A percentile compares a stretch with the other conserved stretches of the same genome.
Evolutionary conservation across 495 filamentous ascomycete species (phyloP).

Genomic region (Penicillium tannophilum): DNA sequence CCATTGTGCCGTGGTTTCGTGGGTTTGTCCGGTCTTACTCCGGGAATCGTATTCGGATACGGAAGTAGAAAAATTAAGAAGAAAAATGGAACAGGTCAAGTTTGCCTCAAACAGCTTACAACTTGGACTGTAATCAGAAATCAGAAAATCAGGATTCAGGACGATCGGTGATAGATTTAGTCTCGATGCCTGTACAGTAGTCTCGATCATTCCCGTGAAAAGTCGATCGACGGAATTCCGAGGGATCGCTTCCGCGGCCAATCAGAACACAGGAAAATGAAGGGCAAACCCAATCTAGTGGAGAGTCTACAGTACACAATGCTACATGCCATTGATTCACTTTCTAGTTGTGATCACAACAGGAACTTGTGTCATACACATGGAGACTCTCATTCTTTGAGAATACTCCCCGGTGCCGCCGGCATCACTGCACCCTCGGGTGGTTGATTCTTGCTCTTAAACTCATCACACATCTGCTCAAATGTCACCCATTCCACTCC

Average conservation of each 20-base stretch:
- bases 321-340: no score
- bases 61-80: no score
- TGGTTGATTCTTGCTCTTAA: constrained; percentile 68
- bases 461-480: constrained; percentile 68
- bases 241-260: neutral
- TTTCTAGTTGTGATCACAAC: no score
- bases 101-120: no score
- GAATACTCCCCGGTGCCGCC: constrained; percentile 30
- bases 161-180: neutral
- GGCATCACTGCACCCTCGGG: constrained; percentile 69
- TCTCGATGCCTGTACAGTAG: neutral
- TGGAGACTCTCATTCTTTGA: neutral
- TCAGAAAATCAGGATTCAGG: no score
- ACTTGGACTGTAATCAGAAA: no score
- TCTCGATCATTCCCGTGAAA: neutral
- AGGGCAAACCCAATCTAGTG: neutral
- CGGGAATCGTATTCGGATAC: neutral
- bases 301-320: no score
- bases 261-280: neutral
- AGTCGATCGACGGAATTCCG: neutral
- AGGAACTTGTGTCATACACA: neutral
- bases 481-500: constrained; percentile 75
- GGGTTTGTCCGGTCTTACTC: neutral
- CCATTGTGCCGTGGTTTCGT: neutral
- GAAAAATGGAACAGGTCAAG: neutral